Evolutionary conservation across 306 rosid species (phyloP).

Genomic region (Vigna angularis): DNA sequence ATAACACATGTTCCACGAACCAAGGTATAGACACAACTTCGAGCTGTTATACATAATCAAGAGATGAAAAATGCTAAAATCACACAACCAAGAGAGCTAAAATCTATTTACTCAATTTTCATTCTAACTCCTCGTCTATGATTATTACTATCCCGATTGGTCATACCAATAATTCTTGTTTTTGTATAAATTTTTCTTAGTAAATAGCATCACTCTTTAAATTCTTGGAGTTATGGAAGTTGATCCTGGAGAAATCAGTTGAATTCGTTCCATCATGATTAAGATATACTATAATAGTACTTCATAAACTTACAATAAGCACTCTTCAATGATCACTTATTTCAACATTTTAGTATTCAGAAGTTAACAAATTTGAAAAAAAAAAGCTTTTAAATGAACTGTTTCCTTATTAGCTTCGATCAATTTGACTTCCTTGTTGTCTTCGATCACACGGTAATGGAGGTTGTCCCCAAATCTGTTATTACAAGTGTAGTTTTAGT

Average conservation of each 20-base stretch:
- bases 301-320: not conserved
- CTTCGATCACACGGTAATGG: too few relatives aligned
- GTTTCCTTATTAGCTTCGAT: too few relatives aligned
- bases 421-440: too few relatives aligned
- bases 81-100: not conserved
- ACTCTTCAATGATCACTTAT: not conserved
- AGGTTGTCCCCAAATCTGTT: too few relatives aligned
- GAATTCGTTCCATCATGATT: slow-evolving; percentile 12
- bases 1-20: not conserved
- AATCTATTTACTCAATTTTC: not conserved
- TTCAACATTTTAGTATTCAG: not conserved
- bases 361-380: too few relatives aligned
- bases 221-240: not conserved
- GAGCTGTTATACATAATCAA: too few relatives aligned
- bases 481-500: too few relatives aligned
- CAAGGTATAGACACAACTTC: too few relatives aligned
- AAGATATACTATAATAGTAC: not conserved
- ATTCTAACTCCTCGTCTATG: not conserved
- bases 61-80: not conserved
- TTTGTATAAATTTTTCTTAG: not conserved
- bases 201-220: not conserved
- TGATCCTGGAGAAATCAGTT: not conserved
- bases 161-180: not conserved
- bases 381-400: too few relatives aligned
- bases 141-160: not conserved